phyloP scores from a whole-genome alignment of 768 basidiomycete species.

The Rhizopogon vulgaris region DNA sequence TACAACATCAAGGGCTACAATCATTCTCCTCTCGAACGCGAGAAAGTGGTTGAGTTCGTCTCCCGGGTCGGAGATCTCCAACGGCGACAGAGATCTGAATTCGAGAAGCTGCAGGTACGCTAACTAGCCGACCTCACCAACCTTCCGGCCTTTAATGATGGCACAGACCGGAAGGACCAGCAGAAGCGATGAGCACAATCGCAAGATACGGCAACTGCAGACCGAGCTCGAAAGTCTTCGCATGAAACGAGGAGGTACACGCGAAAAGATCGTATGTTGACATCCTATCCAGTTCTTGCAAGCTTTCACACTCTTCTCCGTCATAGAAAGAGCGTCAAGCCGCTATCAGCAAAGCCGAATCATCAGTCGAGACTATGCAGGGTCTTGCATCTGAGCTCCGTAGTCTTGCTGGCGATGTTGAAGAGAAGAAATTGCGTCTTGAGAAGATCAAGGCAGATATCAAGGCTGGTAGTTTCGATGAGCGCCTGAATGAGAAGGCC shows the following conservation, averaged over 20 bases:
- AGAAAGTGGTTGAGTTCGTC: conserved; percentile 70
- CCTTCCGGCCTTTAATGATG: neutral
- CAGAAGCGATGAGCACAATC: conserved; percentile 62
- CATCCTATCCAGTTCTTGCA: neutral
- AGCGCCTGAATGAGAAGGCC: conserved; percentile 48
- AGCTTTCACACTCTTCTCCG: neutral
- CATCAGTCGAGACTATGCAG: conserved; percentile 50
- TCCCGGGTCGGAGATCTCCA: conserved; percentile 58
- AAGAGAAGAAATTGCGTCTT: conserved; percentile 59
- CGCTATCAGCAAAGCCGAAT: conserved; percentile 47
- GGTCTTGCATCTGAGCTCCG: conserved; percentile 47
- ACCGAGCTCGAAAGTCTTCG: conserved; percentile 49
- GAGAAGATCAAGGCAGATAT: conserved; percentile 57
- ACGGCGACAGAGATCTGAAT: conserved; percentile 53
- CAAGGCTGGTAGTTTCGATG: conserved; percentile 56
- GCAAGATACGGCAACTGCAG: conserved; percentile 50
- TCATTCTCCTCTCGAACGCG: conserved; percentile 60
- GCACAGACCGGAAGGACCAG: conserved; percentile 40
- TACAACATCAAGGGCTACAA: conserved; percentile 72
- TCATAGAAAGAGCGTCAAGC: conserved; percentile 44
- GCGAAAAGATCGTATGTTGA: conserved; percentile 51
- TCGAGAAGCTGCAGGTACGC: conserved; percentile 62
- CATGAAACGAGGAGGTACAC: conserved; percentile 43
- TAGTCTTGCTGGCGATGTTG: conserved; percentile 54
- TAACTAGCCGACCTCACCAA: neutral